Base-by-base conservation (phyloP, 306 rosid species). In the Lathyrus sativus region DNA sequence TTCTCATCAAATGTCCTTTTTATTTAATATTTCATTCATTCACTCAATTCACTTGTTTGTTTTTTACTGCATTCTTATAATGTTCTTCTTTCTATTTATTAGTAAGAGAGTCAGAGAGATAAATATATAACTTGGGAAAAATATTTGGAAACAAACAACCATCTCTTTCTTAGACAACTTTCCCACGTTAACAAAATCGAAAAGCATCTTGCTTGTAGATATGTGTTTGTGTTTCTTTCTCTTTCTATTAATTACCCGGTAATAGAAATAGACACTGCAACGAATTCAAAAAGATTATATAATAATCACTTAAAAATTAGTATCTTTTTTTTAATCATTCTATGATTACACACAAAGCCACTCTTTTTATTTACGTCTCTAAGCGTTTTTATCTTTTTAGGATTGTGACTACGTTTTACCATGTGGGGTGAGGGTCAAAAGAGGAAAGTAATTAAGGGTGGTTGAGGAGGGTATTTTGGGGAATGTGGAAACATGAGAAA, bases 181-280 rank as follows among this genome's bases (percentile, higher is more conserved):
- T 95, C 96, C 95, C 92, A 90, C 97, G 92, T 95, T 95, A 88
- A 85, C 89, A 83, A 90, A 95, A 95, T 88, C 97, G 95, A 95
- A 95, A 91, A 95, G 86, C 76, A 72, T 60, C 79, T 78, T 8
- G 26, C 62, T 28, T 56, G 29, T 11, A 18, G 29, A 18, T 18
- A 29, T 28, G 38, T 56, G 62, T 56, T 56, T 55, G 15, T 56
- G 62, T 76, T 61, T 65, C 33, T 60, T 13, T 73, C 70, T 79
- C 74, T 31, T 38, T 39, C 68, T 68, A 65, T 50, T 67, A 67
- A 74, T 79, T 65, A 68, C 78, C 81, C 86, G 73, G 76, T 78
- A 85, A 86, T 77, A 79, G 85, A 85, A 87, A 85, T 80, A 59
- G 95, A 90, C 91, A 85, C 85, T 83, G 79, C 82, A 67, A 77